Evolutionary conservation across 208 protist genomes (phyloP), one percentile per base, ranked within the genome.

Genomic region (Leishmania amazonensis): DNA sequence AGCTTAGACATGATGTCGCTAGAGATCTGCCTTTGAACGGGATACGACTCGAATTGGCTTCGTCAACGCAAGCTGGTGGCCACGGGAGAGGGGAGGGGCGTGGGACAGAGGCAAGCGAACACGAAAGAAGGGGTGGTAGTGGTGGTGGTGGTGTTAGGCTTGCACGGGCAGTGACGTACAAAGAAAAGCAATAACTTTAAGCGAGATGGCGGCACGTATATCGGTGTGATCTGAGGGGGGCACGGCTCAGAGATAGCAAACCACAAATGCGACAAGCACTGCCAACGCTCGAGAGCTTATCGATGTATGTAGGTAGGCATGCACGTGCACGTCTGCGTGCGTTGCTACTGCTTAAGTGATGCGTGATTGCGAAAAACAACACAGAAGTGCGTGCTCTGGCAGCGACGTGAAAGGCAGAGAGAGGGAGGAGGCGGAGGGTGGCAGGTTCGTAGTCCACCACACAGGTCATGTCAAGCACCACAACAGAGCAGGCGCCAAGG

Each of bases 1-100:
- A 80, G 49, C 21, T 45, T 49, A 31, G 84, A 31, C 87, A 90
- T 90, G 60, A 11, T 40, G 47, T 31, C 42, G n/a, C 24, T 28
- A 21, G 47, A 38, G 3, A 40, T 35, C 13, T 40, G 45, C 24
- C 17, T 15, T 17, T 58, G 47, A 58, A 58, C 5, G 74, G 40
- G 64, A 79, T 6, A 73, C 19, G 2, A 11, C 17, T 8, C 49
- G 21, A 47, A n/a, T n/a, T n/a, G 13, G 67, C 31, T 4, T 49
- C 21, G 5, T 31, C 40, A 28, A 11, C 40, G 40, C 67, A 2
- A 24, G 8, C 24, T 42, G 15, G 31, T 28, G 21, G 28, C 70
- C 31, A 1, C 45, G 6, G 45, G 70, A 51, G 42, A n/a, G 70
- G 17, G 35, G 67, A 73, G 8, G 40, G 70, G 24, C 24, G 45